Percentiles rank a stretch among this genome's conserved stretches.
These are phyloP conservation scores for Hyparrhenia diplandra DNA, from an alignment of 176 grass and related monocot species.

Conservation along the genomic window DNA sequence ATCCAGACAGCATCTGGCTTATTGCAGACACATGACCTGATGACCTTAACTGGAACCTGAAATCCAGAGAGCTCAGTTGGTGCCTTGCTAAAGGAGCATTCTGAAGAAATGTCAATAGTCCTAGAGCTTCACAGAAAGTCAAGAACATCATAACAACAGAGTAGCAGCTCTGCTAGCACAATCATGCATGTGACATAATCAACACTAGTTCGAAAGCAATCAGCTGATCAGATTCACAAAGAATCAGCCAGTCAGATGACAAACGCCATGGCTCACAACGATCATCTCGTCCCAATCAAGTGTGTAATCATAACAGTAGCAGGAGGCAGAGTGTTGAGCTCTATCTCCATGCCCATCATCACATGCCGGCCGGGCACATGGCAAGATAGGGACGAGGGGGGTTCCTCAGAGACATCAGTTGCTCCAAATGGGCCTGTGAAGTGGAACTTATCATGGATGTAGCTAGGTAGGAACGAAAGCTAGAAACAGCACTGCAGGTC, in stretches of 20 bases:
- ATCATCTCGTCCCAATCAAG: not conserved
- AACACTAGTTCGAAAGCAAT: not conserved
- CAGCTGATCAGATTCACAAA: not conserved
- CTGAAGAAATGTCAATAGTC: not conserved
- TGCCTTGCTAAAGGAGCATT: not conserved
- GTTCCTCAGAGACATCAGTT: constrained; percentile 8
- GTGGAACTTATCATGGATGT: constrained; percentile 31
- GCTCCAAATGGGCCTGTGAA: constrained; percentile 29
- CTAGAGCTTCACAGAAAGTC: not conserved
- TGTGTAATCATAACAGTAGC: not conserved
- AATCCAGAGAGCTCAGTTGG: not conserved
- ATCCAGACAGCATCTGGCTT: too few species aligned
- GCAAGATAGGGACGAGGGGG: constrained; percentile 4
- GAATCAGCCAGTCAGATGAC: not conserved
- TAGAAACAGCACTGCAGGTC: not conserved
- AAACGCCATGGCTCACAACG: not conserved
- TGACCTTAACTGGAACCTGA: too few species aligned
- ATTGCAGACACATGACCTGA: too few species aligned
- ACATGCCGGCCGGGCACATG: constrained; percentile 35
- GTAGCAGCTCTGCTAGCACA: not conserved
- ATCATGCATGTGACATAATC: not conserved
- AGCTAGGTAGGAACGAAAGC: constrained; percentile 4
- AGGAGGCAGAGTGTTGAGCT: not conserved
- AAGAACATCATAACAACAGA: not conserved
- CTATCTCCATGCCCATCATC: constrained; percentile 18